Evolutionary conservation across 805 yeast genomes (phyloP), one percentile per base, ranked within the genome.

Genomic region (Candida awuae): DNA sequence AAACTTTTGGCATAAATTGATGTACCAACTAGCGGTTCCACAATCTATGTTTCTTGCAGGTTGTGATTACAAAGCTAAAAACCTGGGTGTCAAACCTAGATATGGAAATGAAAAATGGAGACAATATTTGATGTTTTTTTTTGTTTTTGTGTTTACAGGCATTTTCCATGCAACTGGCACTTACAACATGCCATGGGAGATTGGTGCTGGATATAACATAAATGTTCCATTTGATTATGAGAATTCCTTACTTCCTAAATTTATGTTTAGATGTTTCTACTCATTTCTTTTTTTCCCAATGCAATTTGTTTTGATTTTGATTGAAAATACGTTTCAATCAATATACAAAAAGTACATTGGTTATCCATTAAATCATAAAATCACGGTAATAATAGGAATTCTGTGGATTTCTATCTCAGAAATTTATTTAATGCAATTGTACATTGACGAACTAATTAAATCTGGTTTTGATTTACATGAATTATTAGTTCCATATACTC

Each of bases 251-350:
- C 2, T 21, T 27, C 10, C 36, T 35, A 6, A 34, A 22, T 10
- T 39, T 13, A 14, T 30, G 1, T 41, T 39, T 4, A 39, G 43
- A 25, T 46, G 46, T 29, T 46, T 48, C 28, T 44, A 40, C 17
- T 46, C 52, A 6, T 48, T 48, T 34, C 9, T 30, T 4, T 40
- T 46, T n/a, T 48, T 48, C 29, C 50, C 50, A 4, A 39, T 38
- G 33, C 52, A 48, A 25, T 23, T 34, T 16, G 8, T 46, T 4
- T 13, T 46, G 13, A 46, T 48, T 8, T 9, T 36, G 1, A 15
- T 46, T 16, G 52, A 48, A 35, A 8, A 39, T 8, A 7, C 13
- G 1, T 21, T 38, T 22, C 25, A 36, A 7, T 8, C 19, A 1
- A 12, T 35, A n/a, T 46, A 33, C 32, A 28, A 23, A 12, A 21